Conservation (phyloP, 2,329 filamentous ascomycete species). For the Lecanicillium sp. region DNA sequence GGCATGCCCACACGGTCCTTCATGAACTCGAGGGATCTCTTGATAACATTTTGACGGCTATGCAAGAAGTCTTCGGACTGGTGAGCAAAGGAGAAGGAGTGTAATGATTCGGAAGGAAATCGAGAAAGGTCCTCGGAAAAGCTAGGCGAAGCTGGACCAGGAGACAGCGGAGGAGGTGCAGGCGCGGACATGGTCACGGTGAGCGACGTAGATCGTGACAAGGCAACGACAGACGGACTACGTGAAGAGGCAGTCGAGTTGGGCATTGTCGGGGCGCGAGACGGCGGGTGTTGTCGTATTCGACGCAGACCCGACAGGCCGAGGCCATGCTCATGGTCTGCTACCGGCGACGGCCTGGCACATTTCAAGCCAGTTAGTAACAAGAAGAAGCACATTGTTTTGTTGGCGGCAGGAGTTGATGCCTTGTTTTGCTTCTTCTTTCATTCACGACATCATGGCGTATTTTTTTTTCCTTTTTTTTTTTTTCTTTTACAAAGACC, state of each 20-base stretch:
- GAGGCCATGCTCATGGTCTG: conserved; percentile 80
- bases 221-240: conserved; percentile 44
- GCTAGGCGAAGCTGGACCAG: conserved; percentile 59
- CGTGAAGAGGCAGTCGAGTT: conserved; percentile 54
- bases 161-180: conserved; percentile 39
- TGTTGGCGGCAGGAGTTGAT: conserved; percentile 3
- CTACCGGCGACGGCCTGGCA: conserved; percentile 68
- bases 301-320: conserved; percentile 81
- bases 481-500: too few species aligned
- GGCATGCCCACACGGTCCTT: conserved; percentile 82
- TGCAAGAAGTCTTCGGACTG: conserved; percentile 89
- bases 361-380: conserved; percentile 11
- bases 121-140: conserved; percentile 83
- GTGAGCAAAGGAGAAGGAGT: conserved; percentile 96
- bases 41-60: conserved; percentile 85
- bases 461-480: too few species aligned
- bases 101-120: conserved; percentile 91
- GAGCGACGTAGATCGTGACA: conserved; percentile 65
- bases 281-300: conserved; percentile 71
- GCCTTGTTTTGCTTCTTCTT: too few species aligned
- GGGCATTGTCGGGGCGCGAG: conserved; percentile 56
- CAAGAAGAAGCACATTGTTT: conserved; percentile 4
- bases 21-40: conserved; percentile 94
- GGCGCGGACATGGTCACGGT: conserved; percentile 54
- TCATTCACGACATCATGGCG: too few species aligned